These are phyloP conservation scores for Cubamyces sp. DNA, from an alignment of 768 basidiomycete species.

Conservation along the genomic window DNA sequence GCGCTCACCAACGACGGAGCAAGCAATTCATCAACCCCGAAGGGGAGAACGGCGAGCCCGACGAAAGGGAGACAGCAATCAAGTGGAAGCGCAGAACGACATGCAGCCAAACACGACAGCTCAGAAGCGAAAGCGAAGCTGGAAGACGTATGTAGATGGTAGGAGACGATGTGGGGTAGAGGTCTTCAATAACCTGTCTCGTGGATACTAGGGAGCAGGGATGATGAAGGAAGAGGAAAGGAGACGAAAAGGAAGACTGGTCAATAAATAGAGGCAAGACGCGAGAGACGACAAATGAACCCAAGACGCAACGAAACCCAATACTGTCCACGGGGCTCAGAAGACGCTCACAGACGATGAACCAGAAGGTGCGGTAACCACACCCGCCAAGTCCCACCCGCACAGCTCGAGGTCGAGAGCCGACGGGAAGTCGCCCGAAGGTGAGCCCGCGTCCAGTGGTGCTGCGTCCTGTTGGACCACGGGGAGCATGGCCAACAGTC, in stretches of 20 bases:
- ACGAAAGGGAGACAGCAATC: constrained; percentile 39
- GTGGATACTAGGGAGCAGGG: constrained; percentile 10
- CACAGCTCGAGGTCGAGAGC: constrained; percentile 38
- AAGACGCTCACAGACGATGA: constrained; percentile 31
- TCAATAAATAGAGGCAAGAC: constrained; percentile 22
- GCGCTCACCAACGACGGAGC: constrained; percentile 50
- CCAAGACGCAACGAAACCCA: constrained; percentile 15
- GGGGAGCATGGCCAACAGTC: constrained; percentile 58
- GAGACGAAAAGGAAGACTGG: constrained; percentile 14
- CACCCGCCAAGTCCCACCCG: constrained; percentile 31
- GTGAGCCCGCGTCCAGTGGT: constrained; percentile 20
- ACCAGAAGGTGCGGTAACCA: constrained; percentile 21
- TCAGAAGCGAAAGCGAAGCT: background rate
- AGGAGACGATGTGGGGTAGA: background rate
- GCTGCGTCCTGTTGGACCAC: constrained; percentile 35
- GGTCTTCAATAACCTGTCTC: constrained; percentile 7
- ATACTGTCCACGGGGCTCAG: constrained; percentile 20
- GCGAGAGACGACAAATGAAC: constrained; percentile 22
- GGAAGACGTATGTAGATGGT: constrained; percentile 2
- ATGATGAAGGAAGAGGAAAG: constrained; percentile 26
- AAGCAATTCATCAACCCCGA: constrained; percentile 50
- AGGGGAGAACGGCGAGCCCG: constrained; percentile 44
- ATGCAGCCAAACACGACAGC: background rate
- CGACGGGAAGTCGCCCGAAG: constrained; percentile 31
- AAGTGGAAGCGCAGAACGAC: constrained; percentile 10